Conservation (phyloP, 108 stramenopile genomes). For the Skeletonema tropicum region DNA sequence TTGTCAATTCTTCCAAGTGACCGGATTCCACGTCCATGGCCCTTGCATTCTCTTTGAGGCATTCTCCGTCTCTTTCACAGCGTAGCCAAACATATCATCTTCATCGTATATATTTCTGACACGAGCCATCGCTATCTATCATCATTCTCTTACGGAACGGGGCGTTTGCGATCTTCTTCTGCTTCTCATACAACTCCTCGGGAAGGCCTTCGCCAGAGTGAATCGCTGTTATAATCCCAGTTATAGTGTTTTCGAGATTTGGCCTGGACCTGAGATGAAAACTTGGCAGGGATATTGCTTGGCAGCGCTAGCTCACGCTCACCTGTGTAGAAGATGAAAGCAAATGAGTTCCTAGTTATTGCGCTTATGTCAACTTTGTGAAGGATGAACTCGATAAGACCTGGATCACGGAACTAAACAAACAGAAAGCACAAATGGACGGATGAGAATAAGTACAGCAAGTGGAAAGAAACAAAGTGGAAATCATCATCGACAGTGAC, state of each 20-base stretch:
- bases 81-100: constrained; percentile 9
- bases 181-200: constrained; percentile 6
- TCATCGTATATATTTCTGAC: not conserved
- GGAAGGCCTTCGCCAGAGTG: constrained; percentile 7
- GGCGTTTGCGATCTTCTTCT: not conserved
- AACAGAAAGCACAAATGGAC: no score
- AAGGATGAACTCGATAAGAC: constrained; percentile 13
- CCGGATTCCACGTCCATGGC: no score
- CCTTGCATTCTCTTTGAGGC: not conserved
- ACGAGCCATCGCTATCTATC: not conserved
- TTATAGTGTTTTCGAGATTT: constrained; percentile 3
- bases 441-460: no score
- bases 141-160: not conserved
- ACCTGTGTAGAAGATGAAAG: constrained; percentile 26
- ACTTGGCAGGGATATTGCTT: constrained; percentile 8
- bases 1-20: not conserved
- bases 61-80: not conserved
- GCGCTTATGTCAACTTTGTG: not conserved
- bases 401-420: constrained; percentile 2
- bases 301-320: constrained; percentile 12
- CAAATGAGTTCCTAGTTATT: not conserved
- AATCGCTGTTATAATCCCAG: constrained; percentile 7
- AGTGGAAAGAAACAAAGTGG: no score
- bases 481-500: no score
- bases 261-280: constrained; percentile 5